A percentile compares a stretch with the other conserved stretches of the same genome.
phyloP scores from a whole-genome alignment of 805 yeast species.

The Sporopachydermia lactativora region DNA sequence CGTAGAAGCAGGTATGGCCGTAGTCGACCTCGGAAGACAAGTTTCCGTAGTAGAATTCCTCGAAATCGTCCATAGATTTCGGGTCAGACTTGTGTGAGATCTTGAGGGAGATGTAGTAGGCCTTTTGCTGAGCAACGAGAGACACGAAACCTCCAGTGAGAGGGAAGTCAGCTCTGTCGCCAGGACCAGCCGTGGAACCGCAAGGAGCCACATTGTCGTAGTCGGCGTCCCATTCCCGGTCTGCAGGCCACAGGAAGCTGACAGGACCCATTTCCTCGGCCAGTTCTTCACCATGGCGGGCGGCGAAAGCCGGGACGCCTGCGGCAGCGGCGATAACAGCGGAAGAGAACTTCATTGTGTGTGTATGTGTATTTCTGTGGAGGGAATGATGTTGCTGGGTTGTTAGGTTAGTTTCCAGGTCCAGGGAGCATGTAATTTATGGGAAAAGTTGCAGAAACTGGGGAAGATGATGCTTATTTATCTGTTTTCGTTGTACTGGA shows the following conservation, averaged over 20 bases:
- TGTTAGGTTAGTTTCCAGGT: no score
- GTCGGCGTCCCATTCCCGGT: constrained; percentile 28
- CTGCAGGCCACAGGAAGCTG: constrained; percentile 22
- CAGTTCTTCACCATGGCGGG: not conserved
- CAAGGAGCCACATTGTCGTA: constrained; percentile 29
- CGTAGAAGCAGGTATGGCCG: constrained; percentile 29
- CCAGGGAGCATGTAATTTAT: no score
- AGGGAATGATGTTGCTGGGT: no score
- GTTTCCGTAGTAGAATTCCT: constrained; percentile 25
- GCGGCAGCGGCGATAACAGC: not conserved
- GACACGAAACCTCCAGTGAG: constrained; percentile 29
- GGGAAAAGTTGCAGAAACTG: no score
- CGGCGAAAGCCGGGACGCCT: not conserved
- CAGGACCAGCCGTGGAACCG: constrained; percentile 21
- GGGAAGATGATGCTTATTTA: no score
- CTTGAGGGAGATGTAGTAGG: constrained; percentile 22
- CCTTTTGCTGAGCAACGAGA: constrained; percentile 23
- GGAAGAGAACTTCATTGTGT: not conserved
- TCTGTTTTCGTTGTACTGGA: no score
- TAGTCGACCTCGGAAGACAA: constrained; percentile 24
- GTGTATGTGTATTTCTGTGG: not conserved
- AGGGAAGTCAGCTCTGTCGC: constrained; percentile 27
- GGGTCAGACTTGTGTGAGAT: constrained; percentile 25
- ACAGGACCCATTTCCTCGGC: not conserved
- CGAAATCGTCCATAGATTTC: constrained; percentile 22